Evolutionary conservation across 306 rosid species (phyloP), one percentile per base, ranked within the genome.

Genomic region (Cicer judaicum): DNA sequence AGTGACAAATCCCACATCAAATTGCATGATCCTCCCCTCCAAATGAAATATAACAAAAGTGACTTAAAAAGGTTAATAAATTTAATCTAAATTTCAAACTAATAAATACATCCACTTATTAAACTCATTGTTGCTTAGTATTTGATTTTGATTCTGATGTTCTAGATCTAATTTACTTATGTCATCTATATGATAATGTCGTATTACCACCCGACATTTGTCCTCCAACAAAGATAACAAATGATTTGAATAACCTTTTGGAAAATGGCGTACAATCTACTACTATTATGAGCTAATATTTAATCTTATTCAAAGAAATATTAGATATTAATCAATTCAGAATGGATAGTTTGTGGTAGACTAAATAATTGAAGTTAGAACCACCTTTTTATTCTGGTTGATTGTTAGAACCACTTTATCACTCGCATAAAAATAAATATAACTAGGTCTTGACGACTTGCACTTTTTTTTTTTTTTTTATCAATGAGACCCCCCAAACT

Each of bases 191-290:
- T 18, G 57, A 11, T 44, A 48, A 18, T 42, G 54, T 47, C 43
- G 7, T 41, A 7, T 16, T 18, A 55, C 40, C 53, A 40, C 41
- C 40, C 53, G 41, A 18, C 8, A n/a, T 9, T 41, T 0, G 44
- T 6, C 8, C 44, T 41, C 44, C 9, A 41, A 41, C 44, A 6
- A 8, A 41, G 59, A 43, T 61, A 43, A 29, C 68, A 57, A n/a
- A 46, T 73, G 34, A 14, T 70, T 36, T 40, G 40, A 18, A 71
- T 52, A 24, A 64, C 29, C 12, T 74, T 39, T 63, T 48, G 42
- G 43, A 39, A 50, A 12, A 34, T 5, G 36, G 50, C 19, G 18
- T 74, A 18, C 14, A 64, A 24, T 24, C 29, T 24, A 24, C 29
- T 24, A 43, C 48, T 43, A 43, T 43, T 43, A 41, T 14, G 12